Evolutionary conservation across 441 rosid genomes (phyloP).

Genomic region (Pelargonium myrrhifolium): DNA sequence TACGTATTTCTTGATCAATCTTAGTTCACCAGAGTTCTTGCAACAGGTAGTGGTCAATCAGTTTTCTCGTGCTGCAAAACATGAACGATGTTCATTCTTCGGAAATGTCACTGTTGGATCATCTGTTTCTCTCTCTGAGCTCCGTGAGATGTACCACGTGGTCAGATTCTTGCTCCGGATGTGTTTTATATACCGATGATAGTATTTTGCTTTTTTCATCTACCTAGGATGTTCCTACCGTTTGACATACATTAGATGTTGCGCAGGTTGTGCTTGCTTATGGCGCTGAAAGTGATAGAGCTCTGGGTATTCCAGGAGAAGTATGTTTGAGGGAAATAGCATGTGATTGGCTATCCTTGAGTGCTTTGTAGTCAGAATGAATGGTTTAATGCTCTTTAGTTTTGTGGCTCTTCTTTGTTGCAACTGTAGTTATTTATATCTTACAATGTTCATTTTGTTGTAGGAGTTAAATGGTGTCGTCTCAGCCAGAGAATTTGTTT

Average conservation of each 20-base stretch:
- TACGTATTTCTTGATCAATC: conserved; percentile 30
- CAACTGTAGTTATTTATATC: conserved; percentile 3
- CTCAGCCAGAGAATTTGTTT: conserved; percentile 91
- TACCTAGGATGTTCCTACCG: neutral
- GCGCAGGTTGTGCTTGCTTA: conserved; percentile 86
- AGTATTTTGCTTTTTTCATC: neutral
- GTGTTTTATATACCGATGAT: neutral
- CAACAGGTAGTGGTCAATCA: conserved; percentile 78
- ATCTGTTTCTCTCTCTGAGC: conserved; percentile 60
- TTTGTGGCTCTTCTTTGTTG: conserved; percentile 7
- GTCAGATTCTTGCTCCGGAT: conserved; percentile 26
- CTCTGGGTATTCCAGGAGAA: conserved; percentile 73
- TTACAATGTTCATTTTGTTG: conserved; percentile 4
- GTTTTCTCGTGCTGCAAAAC: conserved; percentile 68
- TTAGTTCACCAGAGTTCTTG: conserved; percentile 43
- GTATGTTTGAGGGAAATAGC: conserved; percentile 35
- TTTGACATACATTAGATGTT: conserved; percentile 13
- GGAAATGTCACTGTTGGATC: conserved; percentile 75
- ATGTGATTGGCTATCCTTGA: neutral
- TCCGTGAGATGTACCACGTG: conserved; percentile 66
- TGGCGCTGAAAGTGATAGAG: conserved; percentile 92
- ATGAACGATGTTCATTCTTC: conserved; percentile 54
- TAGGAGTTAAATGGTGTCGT: conserved; percentile 61
- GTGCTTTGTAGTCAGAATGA: neutral
- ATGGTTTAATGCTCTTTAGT: conserved; percentile 11